These are phyloP conservation scores for Powellomyces hirtus DNA, from an alignment of 192 early-diverging fungal genomes.

Conservation along the genomic window DNA sequence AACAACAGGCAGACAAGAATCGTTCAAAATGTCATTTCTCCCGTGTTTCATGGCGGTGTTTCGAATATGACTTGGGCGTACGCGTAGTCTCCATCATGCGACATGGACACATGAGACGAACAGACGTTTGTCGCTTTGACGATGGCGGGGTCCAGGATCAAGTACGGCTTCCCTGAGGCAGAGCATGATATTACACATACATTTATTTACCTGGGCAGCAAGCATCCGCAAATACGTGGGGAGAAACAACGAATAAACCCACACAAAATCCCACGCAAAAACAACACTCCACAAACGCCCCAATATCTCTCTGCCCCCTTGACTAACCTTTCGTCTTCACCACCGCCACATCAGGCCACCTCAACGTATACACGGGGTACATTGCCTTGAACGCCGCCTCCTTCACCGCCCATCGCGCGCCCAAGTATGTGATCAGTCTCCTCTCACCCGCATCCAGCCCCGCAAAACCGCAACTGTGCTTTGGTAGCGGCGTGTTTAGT, in stretches of 20 bases:
- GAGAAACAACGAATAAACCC: no score
- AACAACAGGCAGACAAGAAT: no score
- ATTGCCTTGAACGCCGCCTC: conserved; percentile 75
- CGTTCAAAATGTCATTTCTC: no score
- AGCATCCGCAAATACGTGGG: no score
- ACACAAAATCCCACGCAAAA: no score
- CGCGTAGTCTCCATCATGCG: conserved; percentile 79
- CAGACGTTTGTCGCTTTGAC: neutral
- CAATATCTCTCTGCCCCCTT: neutral
- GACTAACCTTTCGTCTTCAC: conserved; percentile 49
- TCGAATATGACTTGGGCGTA: conserved; percentile 70
- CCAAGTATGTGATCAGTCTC: conserved; percentile 7
- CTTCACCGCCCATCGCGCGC: conserved; percentile 62
- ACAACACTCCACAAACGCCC: neutral
- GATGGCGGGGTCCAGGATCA: conserved; percentile 10
- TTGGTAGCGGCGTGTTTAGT: neutral
- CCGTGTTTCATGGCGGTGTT: no score
- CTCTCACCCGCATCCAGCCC: neutral
- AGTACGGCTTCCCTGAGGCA: conserved; percentile 22
- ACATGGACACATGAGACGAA: conserved; percentile 57
- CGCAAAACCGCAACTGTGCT: no score
- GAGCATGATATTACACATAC: no score
- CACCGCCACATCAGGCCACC: conserved; percentile 65
- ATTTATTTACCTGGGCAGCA: no score
- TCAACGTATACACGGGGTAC: conserved; percentile 52